phyloP scores from a whole-genome alignment of 2,329 filamentous ascomycete genomes.

The Fusarium albosuccineum region DNA sequence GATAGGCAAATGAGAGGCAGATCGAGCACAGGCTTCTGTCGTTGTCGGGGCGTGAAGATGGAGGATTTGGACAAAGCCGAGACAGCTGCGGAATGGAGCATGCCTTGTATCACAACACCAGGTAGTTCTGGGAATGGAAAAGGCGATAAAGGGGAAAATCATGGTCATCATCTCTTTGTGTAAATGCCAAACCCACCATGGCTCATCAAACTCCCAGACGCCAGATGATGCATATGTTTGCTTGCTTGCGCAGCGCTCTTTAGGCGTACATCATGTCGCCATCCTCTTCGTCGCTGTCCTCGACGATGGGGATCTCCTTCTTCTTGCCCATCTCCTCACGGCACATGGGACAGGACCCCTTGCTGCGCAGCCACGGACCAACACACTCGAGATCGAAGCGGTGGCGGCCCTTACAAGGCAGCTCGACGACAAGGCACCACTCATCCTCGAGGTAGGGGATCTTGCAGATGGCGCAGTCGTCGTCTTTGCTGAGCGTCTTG shows the following conservation, averaged over 20 bases:
- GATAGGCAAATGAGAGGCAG: neutral
- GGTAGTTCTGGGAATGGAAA: neutral
- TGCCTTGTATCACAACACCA: neutral
- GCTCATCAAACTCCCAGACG: conserved; percentile 47
- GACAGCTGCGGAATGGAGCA: neutral
- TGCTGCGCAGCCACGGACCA: conserved; percentile 72
- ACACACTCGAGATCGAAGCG: conserved; percentile 77
- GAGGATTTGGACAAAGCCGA: neutral
- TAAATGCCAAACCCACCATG: conserved; percentile 27
- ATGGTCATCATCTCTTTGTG: conserved; percentile 16
- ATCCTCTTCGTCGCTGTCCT: conserved; percentile 66
- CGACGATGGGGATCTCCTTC: conserved; percentile 53
- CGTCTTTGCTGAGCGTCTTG: conserved; percentile 63
- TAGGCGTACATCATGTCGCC: conserved; percentile 62
- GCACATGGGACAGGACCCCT: conserved; percentile 75
- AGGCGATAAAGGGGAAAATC: neutral
- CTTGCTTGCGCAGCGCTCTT: conserved; percentile 9
- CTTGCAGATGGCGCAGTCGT: conserved; percentile 73
- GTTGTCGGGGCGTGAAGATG: conserved; percentile 43
- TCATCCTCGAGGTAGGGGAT: conserved; percentile 72
- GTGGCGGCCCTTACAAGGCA: conserved; percentile 71
- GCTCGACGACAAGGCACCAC: conserved; percentile 73
- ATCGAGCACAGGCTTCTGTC: conserved; percentile 43
- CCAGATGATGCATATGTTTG: conserved; percentile 41
- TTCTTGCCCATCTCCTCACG: conserved; percentile 71